Conservation (phyloP, 1,284 basidiomycete species). For the Entoloma clypeatum region DNA sequence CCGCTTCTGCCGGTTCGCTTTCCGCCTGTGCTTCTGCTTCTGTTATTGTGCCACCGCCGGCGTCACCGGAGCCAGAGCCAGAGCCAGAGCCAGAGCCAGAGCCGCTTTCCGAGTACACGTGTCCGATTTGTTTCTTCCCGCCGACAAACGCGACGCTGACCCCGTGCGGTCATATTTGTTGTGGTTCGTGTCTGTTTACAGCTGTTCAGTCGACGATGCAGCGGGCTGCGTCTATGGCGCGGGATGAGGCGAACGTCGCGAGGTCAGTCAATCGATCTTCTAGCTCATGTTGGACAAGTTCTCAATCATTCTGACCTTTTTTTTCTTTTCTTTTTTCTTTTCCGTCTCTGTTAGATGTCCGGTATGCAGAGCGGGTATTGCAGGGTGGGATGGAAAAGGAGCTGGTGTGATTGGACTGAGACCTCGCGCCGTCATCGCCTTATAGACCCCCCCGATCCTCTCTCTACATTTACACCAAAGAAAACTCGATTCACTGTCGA, state of each 20-base stretch:
- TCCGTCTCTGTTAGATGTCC: slow-evolving; percentile 44
- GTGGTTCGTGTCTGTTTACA: slow-evolving; percentile 71
- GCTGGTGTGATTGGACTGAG: slow-evolving; percentile 62
- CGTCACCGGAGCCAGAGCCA: slow-evolving; percentile 4
- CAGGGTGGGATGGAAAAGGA: slow-evolving; percentile 62
- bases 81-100: slow-evolving; percentile 31
- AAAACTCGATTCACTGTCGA: too few species aligned
- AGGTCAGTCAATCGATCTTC: slow-evolving; percentile 33
- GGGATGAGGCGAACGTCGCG: slow-evolving; percentile 38
- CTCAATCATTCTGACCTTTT: slow-evolving; percentile 1
- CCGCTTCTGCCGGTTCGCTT: too few species aligned
- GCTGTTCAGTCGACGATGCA: slow-evolving; percentile 62
- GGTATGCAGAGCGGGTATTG: slow-evolving; percentile 58
- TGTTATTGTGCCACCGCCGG: slow-evolving; percentile 7
- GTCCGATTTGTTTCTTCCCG: slow-evolving; percentile 74
- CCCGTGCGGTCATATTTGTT: slow-evolving; percentile 75
- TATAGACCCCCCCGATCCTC: slow-evolving; percentile 24
- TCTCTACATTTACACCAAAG: neutral
- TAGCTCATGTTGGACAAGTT: slow-evolving; percentile 3
- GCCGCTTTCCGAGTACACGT: slow-evolving; percentile 60
- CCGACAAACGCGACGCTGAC: slow-evolving; percentile 73
- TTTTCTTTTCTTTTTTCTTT: slow-evolving; percentile 4
- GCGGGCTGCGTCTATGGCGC: slow-evolving; percentile 42
- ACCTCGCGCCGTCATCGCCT: slow-evolving; percentile 40
- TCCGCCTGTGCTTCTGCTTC: neutral